Evolutionary conservation across 2,329 filamentous ascomycete species (phyloP), one percentile per base, ranked within the genome.

Genomic region (Exophiala phaeomuriformis): DNA sequence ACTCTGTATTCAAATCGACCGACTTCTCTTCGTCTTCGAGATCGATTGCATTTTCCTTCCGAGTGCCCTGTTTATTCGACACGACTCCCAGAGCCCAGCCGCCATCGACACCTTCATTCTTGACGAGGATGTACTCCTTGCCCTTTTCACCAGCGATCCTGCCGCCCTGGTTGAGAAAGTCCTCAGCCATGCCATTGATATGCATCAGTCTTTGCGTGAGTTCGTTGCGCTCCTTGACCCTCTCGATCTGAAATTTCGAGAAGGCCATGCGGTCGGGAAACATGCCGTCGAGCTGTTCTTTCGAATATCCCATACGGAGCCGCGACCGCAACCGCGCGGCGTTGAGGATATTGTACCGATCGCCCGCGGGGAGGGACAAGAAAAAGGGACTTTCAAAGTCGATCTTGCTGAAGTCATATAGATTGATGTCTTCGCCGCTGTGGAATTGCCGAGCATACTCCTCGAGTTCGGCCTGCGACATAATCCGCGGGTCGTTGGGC

Each of bases 261-360:
- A 98, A 98, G 0, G 86, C 93, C 90, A 98, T 96, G 29, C 93
- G 83, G 67, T 98, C 86, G 0, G 93, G 91, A 67, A 98, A 98
- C 93, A 98, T 98, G 43, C 78, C 81, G 62, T 97, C 90, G 9
- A 98, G 72, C 70, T 98, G 93, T 60, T 98, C 91, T 69, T 97
- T 97, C 52, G 88, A 95, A 64, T 95, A 81, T 0, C 93, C 93
- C 91, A 98, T 95, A 66, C 93, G 82, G 64, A 98, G 75, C 49
- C 93, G 80, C 68, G 89, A 95, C 52, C 93, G 78, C 57, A 98
- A 68, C 57, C 93, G 80, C 1, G 94, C 93, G 1, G 94, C 93
- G 66, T 98, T 98, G 27, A 98, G 73, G 49, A 98, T 98, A 64
- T 97, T 97, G 74, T 98, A 98, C 46, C 91, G 82, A 72, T 98